phyloP scores from a whole-genome alignment of 192 early-diverging fungal genomes.

The Backusella macrospora region DNA sequence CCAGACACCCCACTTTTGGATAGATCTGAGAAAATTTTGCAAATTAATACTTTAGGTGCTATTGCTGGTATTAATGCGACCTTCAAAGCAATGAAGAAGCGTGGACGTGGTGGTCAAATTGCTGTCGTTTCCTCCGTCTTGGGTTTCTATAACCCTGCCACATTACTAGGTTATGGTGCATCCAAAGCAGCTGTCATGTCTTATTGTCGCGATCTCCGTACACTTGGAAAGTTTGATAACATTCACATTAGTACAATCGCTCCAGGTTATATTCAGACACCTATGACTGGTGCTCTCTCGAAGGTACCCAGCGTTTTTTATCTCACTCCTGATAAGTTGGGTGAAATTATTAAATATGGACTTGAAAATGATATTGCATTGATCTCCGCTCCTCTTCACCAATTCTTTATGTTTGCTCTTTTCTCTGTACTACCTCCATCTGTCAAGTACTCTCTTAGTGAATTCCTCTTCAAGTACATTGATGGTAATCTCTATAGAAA shows the following conservation, averaged over 20 bases:
- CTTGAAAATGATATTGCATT: slow-evolving; percentile 9
- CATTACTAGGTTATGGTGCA: background rate
- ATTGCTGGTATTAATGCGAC: slow-evolving; percentile 28
- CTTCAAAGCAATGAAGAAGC: slow-evolving; percentile 29
- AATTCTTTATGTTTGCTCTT: slow-evolving; percentile 8
- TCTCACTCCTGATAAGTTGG: background rate
- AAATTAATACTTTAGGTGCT: slow-evolving; percentile 12
- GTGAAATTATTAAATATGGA: background rate
- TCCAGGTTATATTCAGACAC: slow-evolving; percentile 29
- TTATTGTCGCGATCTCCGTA: slow-evolving; percentile 34
- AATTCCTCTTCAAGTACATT: slow-evolving; percentile 3
- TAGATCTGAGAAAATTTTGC: background rate
- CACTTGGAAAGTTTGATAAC: slow-evolving; percentile 22
- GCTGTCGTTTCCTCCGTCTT: slow-evolving; percentile 24
- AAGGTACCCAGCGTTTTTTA: background rate
- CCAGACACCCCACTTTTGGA: background rate
- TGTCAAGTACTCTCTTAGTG: background rate
- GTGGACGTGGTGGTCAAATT: slow-evolving; percentile 30
- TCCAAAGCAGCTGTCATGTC: slow-evolving; percentile 30
- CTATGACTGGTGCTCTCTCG: slow-evolving; percentile 16
- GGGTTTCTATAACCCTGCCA: slow-evolving; percentile 24
- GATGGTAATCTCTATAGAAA: background rate
- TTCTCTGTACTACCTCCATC: background rate
- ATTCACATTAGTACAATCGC: slow-evolving; percentile 21
- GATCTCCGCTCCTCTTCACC: slow-evolving; percentile 13